Base-by-base conservation (phyloP, 306 rosid genomes). In the Malus asiatica region DNA sequence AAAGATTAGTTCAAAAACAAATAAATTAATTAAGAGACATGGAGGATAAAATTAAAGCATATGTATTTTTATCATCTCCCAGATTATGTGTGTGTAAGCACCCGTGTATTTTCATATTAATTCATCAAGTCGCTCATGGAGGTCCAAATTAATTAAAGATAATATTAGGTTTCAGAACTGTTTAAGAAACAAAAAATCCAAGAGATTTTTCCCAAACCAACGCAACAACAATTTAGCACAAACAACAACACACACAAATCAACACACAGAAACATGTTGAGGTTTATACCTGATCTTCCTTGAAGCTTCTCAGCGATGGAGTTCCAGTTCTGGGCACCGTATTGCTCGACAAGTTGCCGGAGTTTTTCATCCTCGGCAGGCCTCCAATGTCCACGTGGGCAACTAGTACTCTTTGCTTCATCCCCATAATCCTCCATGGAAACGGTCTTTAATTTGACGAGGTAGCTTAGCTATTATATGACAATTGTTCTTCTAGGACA, bases 301-400 rank as follows among this genome's bases (percentile, higher is more conserved):
- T 88, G 97, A 72, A 95, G 97, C 55, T 92, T 95, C 38, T 90
- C 93, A 18, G 98, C 98, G 8, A 95, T 95, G 8, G 98, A 92
- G 63, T 95, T 95, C 99, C 99, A 95, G 61, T 95, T 95, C 67
- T 95, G 99, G 0, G 98, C 93, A 44, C 98, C 99, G 33, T 82
- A 90, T 76, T 90, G 91, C 79, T 92, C 82, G 38, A 95, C 99
- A 10, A 95, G 96, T 33, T 79, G 92, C 32, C 91, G 83, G 62
- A 95, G 97, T 55, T 84, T 88, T 76, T 92, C 98, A 73, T 95
- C 99, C 61, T 95, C 99, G 0, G 93, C 97, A 0, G 97, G 97
- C 70, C 97, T 59, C 99, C 97, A 95, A 84, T 95, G 99, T 23
- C 99, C 99, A 5, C 97, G 85, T 1, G 93, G 93, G 78, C 91